Conservation (phyloP, 257 asterid species). For the Salvia splendens region DNA sequence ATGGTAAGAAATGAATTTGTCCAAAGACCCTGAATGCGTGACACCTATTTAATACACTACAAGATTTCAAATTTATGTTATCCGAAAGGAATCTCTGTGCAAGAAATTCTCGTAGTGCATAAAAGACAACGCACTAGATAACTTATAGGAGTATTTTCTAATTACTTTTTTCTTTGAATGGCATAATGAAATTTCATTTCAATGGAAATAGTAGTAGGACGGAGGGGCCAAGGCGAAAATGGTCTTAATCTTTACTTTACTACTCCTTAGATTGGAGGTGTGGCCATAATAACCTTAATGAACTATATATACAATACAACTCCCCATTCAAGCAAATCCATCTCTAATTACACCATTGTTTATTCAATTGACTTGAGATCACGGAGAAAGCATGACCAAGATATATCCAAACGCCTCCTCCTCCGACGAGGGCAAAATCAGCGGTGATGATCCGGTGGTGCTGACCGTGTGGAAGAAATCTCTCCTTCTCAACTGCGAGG, state of each 20-base stretch:
- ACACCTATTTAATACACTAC: neutral
- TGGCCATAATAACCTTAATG: too few species aligned
- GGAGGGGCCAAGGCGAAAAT: neutral
- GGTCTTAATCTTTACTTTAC: too few species aligned
- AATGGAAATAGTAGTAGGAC: too few species aligned
- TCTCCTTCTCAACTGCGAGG: slow-evolving; percentile 63
- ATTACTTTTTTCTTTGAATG: neutral
- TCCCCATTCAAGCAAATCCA: too few species aligned
- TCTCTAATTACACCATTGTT: too few species aligned
- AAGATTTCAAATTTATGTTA: too few species aligned
- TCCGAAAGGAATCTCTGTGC: neutral
- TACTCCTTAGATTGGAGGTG: too few species aligned
- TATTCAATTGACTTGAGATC: too few species aligned
- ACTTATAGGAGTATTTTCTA: neutral
- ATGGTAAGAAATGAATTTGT: too few species aligned
- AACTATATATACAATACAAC: too few species aligned
- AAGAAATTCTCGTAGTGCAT: neutral
- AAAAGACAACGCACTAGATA: neutral
- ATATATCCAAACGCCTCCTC: slow-evolving; percentile 51
- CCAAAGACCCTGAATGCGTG: neutral
- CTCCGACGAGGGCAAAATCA: neutral
- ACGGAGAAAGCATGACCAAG: slow-evolving; percentile 41
- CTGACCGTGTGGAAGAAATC: slow-evolving; percentile 87
- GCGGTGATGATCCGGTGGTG: slow-evolving; percentile 33
- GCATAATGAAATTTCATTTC: neutral